Conservation (phyloP, 805 yeast species). For the Candida sonorensis region DNA sequence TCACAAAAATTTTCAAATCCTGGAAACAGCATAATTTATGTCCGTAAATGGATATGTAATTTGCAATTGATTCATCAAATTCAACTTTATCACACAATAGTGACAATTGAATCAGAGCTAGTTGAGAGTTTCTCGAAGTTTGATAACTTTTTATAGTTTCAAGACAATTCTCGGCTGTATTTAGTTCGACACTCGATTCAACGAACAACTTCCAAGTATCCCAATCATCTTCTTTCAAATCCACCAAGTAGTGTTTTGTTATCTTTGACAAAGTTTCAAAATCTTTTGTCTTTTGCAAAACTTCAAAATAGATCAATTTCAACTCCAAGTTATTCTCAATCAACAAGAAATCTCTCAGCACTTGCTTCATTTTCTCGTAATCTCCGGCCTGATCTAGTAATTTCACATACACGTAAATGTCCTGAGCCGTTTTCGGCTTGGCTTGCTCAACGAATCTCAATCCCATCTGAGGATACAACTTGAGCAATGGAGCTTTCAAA, state of each 20-base stretch:
- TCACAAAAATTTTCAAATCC: slow-evolving; percentile 42
- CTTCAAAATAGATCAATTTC: slow-evolving; percentile 44
- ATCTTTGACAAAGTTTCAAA: slow-evolving; percentile 39
- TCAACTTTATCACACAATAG: slow-evolving; percentile 7
- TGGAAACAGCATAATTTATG: slow-evolving; percentile 58
- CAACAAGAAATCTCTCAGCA: slow-evolving; percentile 26
- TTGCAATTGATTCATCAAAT: slow-evolving; percentile 24
- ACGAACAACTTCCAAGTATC: slow-evolving; percentile 60
- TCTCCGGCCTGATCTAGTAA: slow-evolving; percentile 36
- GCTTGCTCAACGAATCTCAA: slow-evolving; percentile 45
- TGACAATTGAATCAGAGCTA: slow-evolving; percentile 46
- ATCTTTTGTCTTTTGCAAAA: slow-evolving; percentile 33
- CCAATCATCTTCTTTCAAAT: slow-evolving; percentile 62
- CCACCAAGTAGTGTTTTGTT: slow-evolving; percentile 36
- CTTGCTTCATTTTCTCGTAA: slow-evolving; percentile 28
- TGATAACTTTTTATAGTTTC: slow-evolving; percentile 25
- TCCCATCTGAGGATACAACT: slow-evolving; percentile 56
- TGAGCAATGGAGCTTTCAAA: slow-evolving; percentile 37
- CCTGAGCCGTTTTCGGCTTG: slow-evolving; percentile 45
- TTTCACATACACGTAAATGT: slow-evolving; percentile 50
- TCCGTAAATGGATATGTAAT: slow-evolving; percentile 41
- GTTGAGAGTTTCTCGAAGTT: slow-evolving; percentile 46
- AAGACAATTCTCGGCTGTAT: slow-evolving; percentile 26
- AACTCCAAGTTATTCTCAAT: slow-evolving; percentile 54
- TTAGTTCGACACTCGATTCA: slow-evolving; percentile 35